Conservation (phyloP, 176 grass and related monocot genomes). For the Eragrostis nindensis region DNA sequence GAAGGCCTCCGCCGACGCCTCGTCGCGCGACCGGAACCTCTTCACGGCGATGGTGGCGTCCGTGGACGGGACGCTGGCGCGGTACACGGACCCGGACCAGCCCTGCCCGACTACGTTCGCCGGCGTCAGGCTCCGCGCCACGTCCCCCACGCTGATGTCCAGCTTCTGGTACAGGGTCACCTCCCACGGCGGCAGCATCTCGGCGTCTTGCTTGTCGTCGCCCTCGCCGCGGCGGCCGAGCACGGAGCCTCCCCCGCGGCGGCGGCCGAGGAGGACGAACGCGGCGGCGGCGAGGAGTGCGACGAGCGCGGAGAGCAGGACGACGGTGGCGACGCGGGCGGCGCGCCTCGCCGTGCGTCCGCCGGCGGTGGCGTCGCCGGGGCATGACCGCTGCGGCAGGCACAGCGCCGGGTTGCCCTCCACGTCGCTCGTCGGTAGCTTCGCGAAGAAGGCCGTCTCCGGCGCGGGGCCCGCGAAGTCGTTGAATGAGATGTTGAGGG, state of each 20-base stretch:
- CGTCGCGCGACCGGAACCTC: conserved; percentile 73
- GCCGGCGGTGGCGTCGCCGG: conserved; percentile 37
- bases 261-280: conserved; percentile 39
- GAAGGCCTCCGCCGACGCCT: conserved; percentile 68
- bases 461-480: conserved; percentile 62
- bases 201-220: conserved; percentile 68
- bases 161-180: conserved; percentile 97
- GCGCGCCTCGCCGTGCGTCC: conserved; percentile 35
- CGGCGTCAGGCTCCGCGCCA: conserved; percentile 65
- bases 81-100: conserved; percentile 85
- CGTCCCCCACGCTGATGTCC: conserved; percentile 79
- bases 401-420: conserved; percentile 81
- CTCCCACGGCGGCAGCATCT: conserved; percentile 86
- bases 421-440: conserved; percentile 69
- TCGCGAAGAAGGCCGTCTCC: conserved; percentile 74
- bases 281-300: conserved; percentile 43
- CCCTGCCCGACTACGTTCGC: conserved; percentile 76
- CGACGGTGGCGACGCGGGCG: conserved; percentile 51
- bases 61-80: conserved; percentile 55
- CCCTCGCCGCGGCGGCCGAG: conserved; percentile 25
- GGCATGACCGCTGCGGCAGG: conserved; percentile 50
- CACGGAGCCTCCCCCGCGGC: neutral
- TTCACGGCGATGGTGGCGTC: conserved; percentile 76
- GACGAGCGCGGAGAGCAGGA: conserved; percentile 61
- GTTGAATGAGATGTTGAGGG: conserved; percentile 77